Evolutionary conservation across 306 rosid genomes (phyloP).

Genomic region (Prunus fruticosa): DNA sequence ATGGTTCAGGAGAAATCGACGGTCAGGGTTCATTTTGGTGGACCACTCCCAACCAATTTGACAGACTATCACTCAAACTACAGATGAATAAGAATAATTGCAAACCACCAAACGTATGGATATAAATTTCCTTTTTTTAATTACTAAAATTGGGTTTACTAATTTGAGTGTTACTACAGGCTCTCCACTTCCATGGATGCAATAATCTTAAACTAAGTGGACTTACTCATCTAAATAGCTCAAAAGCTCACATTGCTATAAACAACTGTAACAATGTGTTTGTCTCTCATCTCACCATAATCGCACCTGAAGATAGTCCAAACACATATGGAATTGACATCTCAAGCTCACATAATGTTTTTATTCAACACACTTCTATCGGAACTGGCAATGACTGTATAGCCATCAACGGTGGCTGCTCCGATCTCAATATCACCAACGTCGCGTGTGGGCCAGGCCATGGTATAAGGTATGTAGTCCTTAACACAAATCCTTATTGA

Average conservation of each 20-base stretch:
- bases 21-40: constrained; percentile 18
- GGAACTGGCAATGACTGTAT: constrained; percentile 41
- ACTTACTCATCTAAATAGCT: constrained; percentile 7
- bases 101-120: not conserved
- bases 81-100: not conserved
- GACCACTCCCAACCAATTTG: not conserved
- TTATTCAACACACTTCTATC: constrained; percentile 2
- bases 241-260: constrained; percentile 3
- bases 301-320: constrained; percentile 21
- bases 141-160: not conserved
- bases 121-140: not conserved
- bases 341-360: not conserved
- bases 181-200: not conserved
- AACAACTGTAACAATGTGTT: not conserved
- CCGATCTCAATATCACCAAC: constrained; percentile 13
- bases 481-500: too few relatives aligned
- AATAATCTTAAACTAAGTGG: not conserved
- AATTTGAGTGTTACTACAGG: not conserved
- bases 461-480: constrained; percentile 43
- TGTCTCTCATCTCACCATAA: constrained; percentile 2
- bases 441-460: constrained; percentile 49
- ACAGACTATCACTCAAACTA: not conserved
- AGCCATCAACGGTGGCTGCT: constrained; percentile 39
- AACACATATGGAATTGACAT: constrained; percentile 32
- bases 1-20: constrained; percentile 18